Evolutionary conservation across 2,329 filamentous ascomycete genomes (phyloP).

Genomic region (Nothopassalora personata): DNA sequence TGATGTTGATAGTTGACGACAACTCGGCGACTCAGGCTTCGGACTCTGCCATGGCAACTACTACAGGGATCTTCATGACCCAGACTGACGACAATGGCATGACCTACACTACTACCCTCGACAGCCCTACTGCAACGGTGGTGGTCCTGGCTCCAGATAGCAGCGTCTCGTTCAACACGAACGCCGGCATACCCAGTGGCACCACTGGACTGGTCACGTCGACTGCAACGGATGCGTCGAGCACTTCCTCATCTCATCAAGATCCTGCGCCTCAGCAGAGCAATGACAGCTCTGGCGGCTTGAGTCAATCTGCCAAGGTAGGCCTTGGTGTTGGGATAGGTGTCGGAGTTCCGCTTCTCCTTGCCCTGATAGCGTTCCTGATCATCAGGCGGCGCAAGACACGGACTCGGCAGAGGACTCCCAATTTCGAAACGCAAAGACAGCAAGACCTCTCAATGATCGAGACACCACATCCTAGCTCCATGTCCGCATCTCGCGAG

Average conservation of each 20-base stretch:
- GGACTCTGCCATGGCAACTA: not conserved
- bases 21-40: no score
- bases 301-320: slow-evolving; percentile 12
- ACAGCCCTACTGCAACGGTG: not conserved
- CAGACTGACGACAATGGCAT: no score
- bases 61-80: not conserved
- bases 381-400: slow-evolving; percentile 9
- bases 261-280: not conserved
- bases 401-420: slow-evolving; percentile 4
- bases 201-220: not conserved
- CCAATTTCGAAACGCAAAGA: slow-evolving; percentile 10
- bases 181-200: not conserved
- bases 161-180: not conserved
- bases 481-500: slow-evolving; percentile 1
- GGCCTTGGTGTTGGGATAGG: slow-evolving; percentile 19
- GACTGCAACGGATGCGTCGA: not conserved
- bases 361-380: slow-evolving; percentile 10
- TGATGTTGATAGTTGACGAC: no score
- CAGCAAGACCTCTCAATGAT: slow-evolving; percentile 19
- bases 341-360: slow-evolving; percentile 9
- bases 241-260: not conserved
- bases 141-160: not conserved
- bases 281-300: not conserved
- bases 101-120: not conserved
- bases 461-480: slow-evolving; percentile 8